phyloP scores from a whole-genome alignment of 2,329 filamentous ascomycete genomes.

The Septoria linicola region DNA sequence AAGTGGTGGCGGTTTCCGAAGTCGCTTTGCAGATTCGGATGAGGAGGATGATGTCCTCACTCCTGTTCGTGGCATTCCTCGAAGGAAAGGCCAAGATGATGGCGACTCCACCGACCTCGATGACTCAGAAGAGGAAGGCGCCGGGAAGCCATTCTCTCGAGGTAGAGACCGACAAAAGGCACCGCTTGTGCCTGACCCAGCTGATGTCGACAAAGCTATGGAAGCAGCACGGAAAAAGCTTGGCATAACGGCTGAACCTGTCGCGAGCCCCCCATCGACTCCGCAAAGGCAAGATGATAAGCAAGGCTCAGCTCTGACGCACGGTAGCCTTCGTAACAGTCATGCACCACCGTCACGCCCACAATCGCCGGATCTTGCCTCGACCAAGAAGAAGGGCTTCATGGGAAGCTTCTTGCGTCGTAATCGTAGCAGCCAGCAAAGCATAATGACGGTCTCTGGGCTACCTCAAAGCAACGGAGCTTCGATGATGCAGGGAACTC shows the following conservation, averaged over 20 bases:
- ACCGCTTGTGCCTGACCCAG: slow-evolving; percentile 35
- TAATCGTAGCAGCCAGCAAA: slow-evolving; percentile 32
- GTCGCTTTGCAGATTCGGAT: slow-evolving; percentile 51
- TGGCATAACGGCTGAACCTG: slow-evolving; percentile 25
- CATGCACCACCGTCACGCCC: slow-evolving; percentile 55
- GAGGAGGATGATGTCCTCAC: slow-evolving; percentile 54
- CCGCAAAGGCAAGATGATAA: slow-evolving; percentile 23
- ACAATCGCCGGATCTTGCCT: slow-evolving; percentile 19
- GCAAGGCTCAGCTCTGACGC: slow-evolving; percentile 37
- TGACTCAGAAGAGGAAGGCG: slow-evolving; percentile 43
- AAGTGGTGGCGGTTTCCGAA: slow-evolving; percentile 40
- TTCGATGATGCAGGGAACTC: background rate
- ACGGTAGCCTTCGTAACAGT: slow-evolving; percentile 40
- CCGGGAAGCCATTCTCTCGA: slow-evolving; percentile 36
- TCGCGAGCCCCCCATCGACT: slow-evolving; percentile 12
- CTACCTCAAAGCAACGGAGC: slow-evolving; percentile 12
- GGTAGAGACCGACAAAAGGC: slow-evolving; percentile 44
- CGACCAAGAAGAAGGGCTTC: slow-evolving; percentile 34
- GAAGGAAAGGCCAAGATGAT: slow-evolving; percentile 54
- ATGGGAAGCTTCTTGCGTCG: slow-evolving; percentile 39
- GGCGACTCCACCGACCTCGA: slow-evolving; percentile 57
- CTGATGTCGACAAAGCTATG: slow-evolving; percentile 42
- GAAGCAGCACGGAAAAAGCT: slow-evolving; percentile 36
- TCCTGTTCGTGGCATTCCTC: slow-evolving; percentile 61
- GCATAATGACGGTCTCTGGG: slow-evolving; percentile 25